These are phyloP conservation scores for Picea glauca DNA, from an alignment of 75 land plant species.

Conservation along the genomic window DNA sequence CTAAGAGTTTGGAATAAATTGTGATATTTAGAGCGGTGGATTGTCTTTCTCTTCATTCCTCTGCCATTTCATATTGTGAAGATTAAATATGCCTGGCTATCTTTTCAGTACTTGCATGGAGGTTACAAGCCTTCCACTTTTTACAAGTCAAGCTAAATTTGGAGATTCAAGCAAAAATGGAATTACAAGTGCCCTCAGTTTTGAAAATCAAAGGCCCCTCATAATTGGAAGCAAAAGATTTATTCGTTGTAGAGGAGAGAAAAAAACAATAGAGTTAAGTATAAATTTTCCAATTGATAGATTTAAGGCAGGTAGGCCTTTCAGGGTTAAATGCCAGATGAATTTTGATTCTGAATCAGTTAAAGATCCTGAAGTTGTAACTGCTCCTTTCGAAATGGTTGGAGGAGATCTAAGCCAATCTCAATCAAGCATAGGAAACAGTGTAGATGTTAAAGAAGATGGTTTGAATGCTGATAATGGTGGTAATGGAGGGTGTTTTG, in stretches of 20 bases:
- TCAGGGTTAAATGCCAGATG: neutral
- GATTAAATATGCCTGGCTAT: neutral
- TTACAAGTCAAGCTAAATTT: constrained; percentile 2
- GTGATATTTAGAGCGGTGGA: neutral
- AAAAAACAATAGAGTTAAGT: neutral
- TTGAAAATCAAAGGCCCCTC: neutral
- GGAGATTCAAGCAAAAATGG: neutral
- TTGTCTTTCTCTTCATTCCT: neutral
- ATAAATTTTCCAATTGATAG: neutral
- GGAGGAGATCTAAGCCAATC: neutral
- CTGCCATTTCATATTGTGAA: neutral
- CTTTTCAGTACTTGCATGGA: neutral
- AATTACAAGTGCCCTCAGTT: neutral
- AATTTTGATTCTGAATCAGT: neutral
- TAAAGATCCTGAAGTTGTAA: neutral
- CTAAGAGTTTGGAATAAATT: neutral
- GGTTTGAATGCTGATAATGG: neutral
- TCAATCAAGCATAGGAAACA: neutral
- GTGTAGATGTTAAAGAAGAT: neutral
- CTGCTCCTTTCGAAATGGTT: neutral
- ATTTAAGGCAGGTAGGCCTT: neutral
- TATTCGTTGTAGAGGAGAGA: neutral
- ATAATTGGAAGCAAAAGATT: neutral
- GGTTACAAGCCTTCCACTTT: neutral
- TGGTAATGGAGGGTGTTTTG: constrained; percentile 19